These are phyloP conservation scores for Citrus medica DNA, from an alignment of 345 rosid genomes.

Conservation along the genomic window DNA sequence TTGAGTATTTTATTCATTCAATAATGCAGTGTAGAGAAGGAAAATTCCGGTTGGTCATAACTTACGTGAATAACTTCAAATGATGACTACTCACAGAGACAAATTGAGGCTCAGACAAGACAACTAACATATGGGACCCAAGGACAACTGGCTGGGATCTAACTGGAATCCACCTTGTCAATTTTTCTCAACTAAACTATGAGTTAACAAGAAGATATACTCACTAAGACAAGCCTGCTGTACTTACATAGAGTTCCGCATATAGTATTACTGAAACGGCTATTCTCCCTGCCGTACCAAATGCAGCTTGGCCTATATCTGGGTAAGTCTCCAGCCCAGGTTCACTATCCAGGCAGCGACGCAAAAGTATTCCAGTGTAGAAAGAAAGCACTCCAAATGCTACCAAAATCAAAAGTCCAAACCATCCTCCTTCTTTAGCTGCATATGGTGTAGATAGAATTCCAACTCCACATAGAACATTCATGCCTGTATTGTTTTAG, in stretches of 20 bases:
- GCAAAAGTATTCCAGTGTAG: slow-evolving; percentile 85
- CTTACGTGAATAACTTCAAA: background rate
- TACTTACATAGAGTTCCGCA: slow-evolving; percentile 86
- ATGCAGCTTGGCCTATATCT: slow-evolving; percentile 93
- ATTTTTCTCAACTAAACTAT: background rate
- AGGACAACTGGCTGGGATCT: background rate
- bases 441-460: slow-evolving; percentile 91
- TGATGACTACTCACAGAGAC: background rate
- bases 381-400: slow-evolving; percentile 69
- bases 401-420: slow-evolving; percentile 57
- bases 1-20: background rate
- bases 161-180: background rate
- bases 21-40: background rate
- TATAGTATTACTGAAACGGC: slow-evolving; percentile 78
- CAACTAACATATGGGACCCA: background rate
- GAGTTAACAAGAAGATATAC: background rate
- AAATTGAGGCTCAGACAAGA: background rate
- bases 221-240: slow-evolving; percentile 23
- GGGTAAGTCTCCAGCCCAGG: slow-evolving; percentile 91
- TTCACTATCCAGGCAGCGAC: slow-evolving; percentile 80
- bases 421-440: slow-evolving; percentile 93
- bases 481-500: slow-evolving; percentile 51
- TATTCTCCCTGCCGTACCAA: slow-evolving; percentile 67
- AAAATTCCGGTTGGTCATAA: background rate
- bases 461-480: slow-evolving; percentile 96